Base-by-base conservation (phyloP, 2,329 filamentous ascomycete genomes). In the Venturia asperata region DNA sequence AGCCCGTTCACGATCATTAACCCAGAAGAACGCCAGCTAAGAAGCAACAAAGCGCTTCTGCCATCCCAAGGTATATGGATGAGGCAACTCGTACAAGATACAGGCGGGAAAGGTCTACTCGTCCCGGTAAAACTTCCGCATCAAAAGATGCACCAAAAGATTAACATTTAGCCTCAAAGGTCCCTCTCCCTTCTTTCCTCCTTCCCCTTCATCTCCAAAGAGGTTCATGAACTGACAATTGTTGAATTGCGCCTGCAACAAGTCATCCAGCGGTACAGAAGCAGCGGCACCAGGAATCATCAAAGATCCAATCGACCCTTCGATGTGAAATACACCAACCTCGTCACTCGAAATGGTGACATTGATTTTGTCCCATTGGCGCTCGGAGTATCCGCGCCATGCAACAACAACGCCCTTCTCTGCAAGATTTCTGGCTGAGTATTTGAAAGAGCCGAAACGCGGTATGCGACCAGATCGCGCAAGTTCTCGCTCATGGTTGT, bases 391-490 rank as follows among this genome's bases (percentile, higher is more conserved):
- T 42, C 92, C 92, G 65, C 86, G 84, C 92, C 94, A 97, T n/a
- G 86, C 84, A 41, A 99, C 90, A 19, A 99, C 82, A 7, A 97
- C 94, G 64, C 94, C 94, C 79, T 96, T 97, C 73, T 97, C 93
- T 1, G 87, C 88, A 9, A 99, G 85, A 62, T 89, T 87, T 63
- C 92, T 88, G 4, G 91, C 92, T 64, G 90, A 93, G 80, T 99
- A 99, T 80, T 97, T 97, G 86, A 89, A 99, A 45, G 90, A 95
- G 68, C 95, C 94, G 74, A 99, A 99, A 75, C 96, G 96, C 76
- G 96, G 95, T 64, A 96, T 91, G 62, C 93, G 91, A 37, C 94
- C 94, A 9, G 89, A 89, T 66, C 91, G 89, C 74, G 97, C 91
- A 41, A 99, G 87, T 78, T 99, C 94, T 69, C 92, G 88, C 79